A percentile compares a stretch with the other conserved stretches of the same genome.
Conservation (phyloP, 139 green algal genomes). For the Coelastrella sp. region DNA sequence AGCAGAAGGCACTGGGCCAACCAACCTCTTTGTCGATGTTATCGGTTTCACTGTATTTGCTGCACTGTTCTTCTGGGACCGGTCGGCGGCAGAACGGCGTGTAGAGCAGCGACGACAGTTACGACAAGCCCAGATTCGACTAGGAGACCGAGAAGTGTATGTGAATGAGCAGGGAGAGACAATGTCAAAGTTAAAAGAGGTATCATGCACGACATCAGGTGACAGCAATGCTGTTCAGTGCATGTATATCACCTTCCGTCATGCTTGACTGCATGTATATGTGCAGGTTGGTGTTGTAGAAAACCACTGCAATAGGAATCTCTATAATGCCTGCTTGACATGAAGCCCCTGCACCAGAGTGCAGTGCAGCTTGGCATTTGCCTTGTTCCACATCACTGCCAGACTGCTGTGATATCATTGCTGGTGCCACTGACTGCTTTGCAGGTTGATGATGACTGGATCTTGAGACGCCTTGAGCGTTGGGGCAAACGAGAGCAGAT, state of each 20-base stretch:
- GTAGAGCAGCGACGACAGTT: conserved; percentile 58
- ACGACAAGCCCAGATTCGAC: conserved; percentile 66
- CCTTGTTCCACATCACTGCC: too few relatives aligned
- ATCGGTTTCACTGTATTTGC: conserved; percentile 55
- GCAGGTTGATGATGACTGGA: conserved; percentile 77
- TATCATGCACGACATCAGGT: too few relatives aligned
- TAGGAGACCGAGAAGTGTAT: conserved; percentile 75
- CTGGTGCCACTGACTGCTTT: too few relatives aligned
- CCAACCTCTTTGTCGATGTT: conserved; percentile 60
- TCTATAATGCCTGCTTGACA: too few relatives aligned
- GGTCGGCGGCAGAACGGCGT: conserved; percentile 38
- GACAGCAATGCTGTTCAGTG: too few relatives aligned
- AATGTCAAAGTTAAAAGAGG: conserved; percentile 73
- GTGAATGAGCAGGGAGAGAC: conserved; percentile 70
- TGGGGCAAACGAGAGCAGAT: conserved; percentile 73
- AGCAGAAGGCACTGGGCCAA: background rate
- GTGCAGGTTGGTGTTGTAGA: too few relatives aligned
- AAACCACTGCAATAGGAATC: too few relatives aligned
- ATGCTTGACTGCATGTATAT: too few relatives aligned
- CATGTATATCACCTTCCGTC: too few relatives aligned
- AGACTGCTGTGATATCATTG: too few relatives aligned
- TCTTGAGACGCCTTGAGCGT: conserved; percentile 71
- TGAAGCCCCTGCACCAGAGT: too few relatives aligned
- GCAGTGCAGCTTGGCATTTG: too few relatives aligned
- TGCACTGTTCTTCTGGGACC: conserved; percentile 56